Base-by-base conservation (phyloP, 495 filamentous ascomycete species). In the Talaromyces stipitatus region DNA sequence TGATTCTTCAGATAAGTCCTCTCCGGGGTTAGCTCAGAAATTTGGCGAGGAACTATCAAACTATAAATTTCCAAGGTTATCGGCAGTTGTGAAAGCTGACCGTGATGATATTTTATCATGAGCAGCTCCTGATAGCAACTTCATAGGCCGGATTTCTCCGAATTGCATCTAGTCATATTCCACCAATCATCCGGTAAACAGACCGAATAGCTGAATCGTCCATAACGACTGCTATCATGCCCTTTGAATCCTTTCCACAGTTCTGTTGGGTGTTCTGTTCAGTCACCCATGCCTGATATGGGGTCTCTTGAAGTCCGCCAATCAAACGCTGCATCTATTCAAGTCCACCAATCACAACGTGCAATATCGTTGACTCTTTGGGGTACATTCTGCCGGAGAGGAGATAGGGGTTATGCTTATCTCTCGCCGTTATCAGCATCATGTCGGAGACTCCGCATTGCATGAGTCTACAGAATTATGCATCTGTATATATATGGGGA, bases 31-130 rank as follows among this genome's bases (percentile, higher is more conserved):
- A 32, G 48, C 48, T 51, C 28, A n/a, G 14, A 26, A 51, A 29
- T 16, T 18, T 6, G 48, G 23, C 1, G 26, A 51, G 26, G 48
- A 29, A n/a, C n/a, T 29, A 51, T 51, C 26, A 32, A 51, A 51
- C 48, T 32, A 47, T 47, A 26, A 20, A 47, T 14, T 51, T n/a
- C n/a, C n/a, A n/a, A n/a, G n/a, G n/a, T n/a, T 51, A 51, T 32
- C 48, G 14, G 5, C 27, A 26, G 20, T 24, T 32, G 51, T 38
- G 29, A 24, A 54, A 20, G 29, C n/a, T n/a, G n/a, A n/a, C n/a
- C n/a, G n/a, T n/a, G n/a, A 2, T 38, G 50, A 33, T 38, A 54
- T 54, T n/a, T 33, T 54, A 54, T 54, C 51, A 29, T n/a, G n/a
- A n/a, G n/a, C n/a, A n/a, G n/a, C n/a, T n/a, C n/a, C n/a, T n/a